These are phyloP conservation scores for Metarhizium guizhouense DNA, from an alignment of 2,329 filamentous ascomycete genomes.

Conservation along the genomic window DNA sequence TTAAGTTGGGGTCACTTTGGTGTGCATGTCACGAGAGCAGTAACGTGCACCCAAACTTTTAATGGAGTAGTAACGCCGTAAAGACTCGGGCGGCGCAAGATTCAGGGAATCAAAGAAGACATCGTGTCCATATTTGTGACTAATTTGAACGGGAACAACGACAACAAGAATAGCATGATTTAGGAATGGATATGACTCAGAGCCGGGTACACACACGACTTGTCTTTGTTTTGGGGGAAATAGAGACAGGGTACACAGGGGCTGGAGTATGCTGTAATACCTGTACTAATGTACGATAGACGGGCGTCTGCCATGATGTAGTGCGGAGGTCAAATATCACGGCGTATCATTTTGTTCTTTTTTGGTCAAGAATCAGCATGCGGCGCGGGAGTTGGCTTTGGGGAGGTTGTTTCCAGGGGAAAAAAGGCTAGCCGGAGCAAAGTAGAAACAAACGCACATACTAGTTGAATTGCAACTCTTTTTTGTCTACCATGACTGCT, in stretches of 20 bases:
- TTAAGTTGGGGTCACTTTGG: conserved; percentile 9
- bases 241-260: conserved; percentile 5
- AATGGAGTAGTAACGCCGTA: neutral
- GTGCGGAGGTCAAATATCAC: conserved; percentile 9
- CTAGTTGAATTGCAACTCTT: neutral
- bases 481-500: conserved; percentile 10
- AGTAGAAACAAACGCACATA: conserved; percentile 2
- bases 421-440: neutral
- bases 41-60: neutral
- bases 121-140: neutral
- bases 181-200: conserved; percentile 11
- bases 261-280: conserved; percentile 21
- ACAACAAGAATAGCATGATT: neutral
- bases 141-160: neutral
- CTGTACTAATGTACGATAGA: conserved; percentile 29
- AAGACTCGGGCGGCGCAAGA: neutral
- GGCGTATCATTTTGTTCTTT: conserved; percentile 10
- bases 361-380: conserved; percentile 6
- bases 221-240: conserved; percentile 18
- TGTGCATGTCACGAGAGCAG: neutral
- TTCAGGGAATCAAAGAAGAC: neutral
- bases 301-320: conserved; percentile 16
- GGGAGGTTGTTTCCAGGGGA: neutral
- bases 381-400: conserved; percentile 6
- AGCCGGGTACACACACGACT: neutral